These are phyloP conservation scores for Rhizoclosmatium sp. DNA, from an alignment of 192 early-diverging fungal species.

Conservation along the genomic window DNA sequence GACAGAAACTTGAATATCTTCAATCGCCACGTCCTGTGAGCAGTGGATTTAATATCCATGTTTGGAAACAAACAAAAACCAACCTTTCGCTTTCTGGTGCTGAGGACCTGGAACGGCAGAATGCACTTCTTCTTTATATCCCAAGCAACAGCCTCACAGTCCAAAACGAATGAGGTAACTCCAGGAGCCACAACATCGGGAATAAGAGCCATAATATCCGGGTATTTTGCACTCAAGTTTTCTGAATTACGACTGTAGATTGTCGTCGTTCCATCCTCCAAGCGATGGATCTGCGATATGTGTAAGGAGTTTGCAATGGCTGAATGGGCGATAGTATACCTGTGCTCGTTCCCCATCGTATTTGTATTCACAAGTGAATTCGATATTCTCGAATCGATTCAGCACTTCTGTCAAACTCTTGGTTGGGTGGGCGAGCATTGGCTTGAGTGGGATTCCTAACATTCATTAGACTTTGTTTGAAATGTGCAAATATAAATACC, in stretches of 20 bases:
- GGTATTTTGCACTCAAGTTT: conserved; percentile 91
- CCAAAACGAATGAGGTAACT: conserved; percentile 91
- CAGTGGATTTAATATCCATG: neutral
- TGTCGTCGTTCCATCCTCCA: conserved; percentile 76
- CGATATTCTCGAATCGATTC: conserved; percentile 89
- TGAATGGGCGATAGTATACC: conserved; percentile 44
- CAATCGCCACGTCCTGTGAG: conserved; percentile 81
- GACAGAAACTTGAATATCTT: conserved; percentile 93
- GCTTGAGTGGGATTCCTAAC: conserved; percentile 91
- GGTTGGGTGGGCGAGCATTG: conserved; percentile 99
- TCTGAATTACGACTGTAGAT: conserved; percentile 97
- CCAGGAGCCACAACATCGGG: conserved; percentile 62
- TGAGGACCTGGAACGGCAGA: conserved; percentile 95
- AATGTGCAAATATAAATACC: conserved; percentile 50
- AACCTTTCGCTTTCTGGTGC: conserved; percentile 91
- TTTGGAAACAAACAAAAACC: neutral
- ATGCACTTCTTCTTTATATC: conserved; percentile 85
- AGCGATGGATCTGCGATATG: conserved; percentile 75
- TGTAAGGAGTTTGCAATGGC: neutral
- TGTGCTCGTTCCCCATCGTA: conserved; percentile 98
- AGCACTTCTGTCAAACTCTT: conserved; percentile 92
- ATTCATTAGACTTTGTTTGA: neutral
- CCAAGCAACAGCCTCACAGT: conserved; percentile 99
- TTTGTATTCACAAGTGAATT: conserved; percentile 98
- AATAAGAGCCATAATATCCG: conserved; percentile 86